phyloP scores from a whole-genome alignment of 1,139 yeast genomes.

The Debaryomycetaceae sp. region DNA sequence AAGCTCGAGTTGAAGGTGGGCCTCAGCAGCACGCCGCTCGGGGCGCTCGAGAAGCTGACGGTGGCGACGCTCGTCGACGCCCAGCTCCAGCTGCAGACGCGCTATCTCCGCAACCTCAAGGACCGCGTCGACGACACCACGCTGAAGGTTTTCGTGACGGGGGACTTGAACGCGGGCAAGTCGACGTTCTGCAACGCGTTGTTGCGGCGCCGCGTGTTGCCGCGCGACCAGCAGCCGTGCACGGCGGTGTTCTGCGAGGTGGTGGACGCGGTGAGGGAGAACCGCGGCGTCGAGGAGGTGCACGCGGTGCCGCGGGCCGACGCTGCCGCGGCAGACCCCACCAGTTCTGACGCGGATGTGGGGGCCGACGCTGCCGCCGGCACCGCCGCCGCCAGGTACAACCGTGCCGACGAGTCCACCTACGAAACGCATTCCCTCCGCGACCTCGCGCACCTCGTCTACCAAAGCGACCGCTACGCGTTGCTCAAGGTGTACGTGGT shows the following conservation, averaged over 20 bases:
- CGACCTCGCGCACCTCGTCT: conserved; percentile 66
- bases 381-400: conserved; percentile 34
- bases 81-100: conserved; percentile 55
- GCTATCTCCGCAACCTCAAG: conserved; percentile 68
- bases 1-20: conserved; percentile 63
- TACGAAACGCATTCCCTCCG: conserved; percentile 52
- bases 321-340: conserved; percentile 14
- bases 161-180: conserved; percentile 95
- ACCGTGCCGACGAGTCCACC: conserved; percentile 59
- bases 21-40: conserved; percentile 38
- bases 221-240: conserved; percentile 98
- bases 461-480: conserved; percentile 66
- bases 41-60: conserved; percentile 58
- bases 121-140: conserved; percentile 88
- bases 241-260: conserved; percentile 96
- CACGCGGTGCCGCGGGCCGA: conserved; percentile 78
- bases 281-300: conserved; percentile 76
- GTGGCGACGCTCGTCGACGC: conserved; percentile 63
- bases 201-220: conserved; percentile 70
- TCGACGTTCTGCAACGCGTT: conserved; percentile 94
- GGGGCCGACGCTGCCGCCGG: conserved; percentile 38
- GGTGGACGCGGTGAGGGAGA: conserved; percentile 69
- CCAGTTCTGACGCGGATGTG: no score
- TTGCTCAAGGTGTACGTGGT: conserved; percentile 77
- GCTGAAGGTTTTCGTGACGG: conserved; percentile 92